A percentile compares a stretch with the other conserved stretches of the same genome.
Conservation (phyloP, 495 filamentous ascomycete species). For the Diplogelasinospora grovesii region DNA sequence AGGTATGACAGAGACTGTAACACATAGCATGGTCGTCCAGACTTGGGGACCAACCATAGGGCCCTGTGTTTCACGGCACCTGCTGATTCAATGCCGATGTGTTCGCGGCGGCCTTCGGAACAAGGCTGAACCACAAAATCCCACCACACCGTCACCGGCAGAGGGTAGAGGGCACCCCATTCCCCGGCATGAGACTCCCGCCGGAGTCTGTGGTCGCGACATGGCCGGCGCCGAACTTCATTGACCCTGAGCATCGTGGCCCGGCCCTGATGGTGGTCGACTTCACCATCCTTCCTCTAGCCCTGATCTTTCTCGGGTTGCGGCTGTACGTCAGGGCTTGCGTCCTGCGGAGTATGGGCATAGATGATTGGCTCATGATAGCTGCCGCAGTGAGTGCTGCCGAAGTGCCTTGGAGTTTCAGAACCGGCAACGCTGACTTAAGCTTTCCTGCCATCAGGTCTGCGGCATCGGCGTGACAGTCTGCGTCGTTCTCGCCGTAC, state of each 20-base stretch:
- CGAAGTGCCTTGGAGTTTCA: too few relatives aligned
- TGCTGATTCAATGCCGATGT: too few relatives aligned
- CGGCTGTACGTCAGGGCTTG: conserved; percentile 17
- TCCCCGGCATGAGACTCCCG: conserved; percentile 43
- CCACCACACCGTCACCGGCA: too few relatives aligned
- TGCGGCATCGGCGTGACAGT: conserved; percentile 18
- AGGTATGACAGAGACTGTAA: too few relatives aligned
- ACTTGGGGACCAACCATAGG: too few relatives aligned
- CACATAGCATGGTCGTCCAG: too few relatives aligned
- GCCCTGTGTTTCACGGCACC: too few relatives aligned
- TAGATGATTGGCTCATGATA: conserved; percentile 28
- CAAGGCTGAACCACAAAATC: too few relatives aligned
- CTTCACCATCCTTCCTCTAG: conserved; percentile 13
- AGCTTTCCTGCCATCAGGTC: conserved; percentile 11
- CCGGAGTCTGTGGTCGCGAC: conserved; percentile 34
- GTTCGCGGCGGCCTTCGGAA: too few relatives aligned
- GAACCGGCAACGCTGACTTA: not conserved
- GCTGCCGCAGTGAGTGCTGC: conserved; percentile 13
- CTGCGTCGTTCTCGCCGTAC: conserved; percentile 18
- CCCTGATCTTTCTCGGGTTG: conserved; percentile 13
- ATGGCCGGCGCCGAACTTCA: conserved; percentile 53
- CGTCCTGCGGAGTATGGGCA: conserved; percentile 12
- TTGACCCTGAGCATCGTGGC: conserved; percentile 46
- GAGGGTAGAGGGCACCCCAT: too few relatives aligned
- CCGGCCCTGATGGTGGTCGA: conserved; percentile 22